Evolutionary conservation across 2,329 filamentous ascomycete species (phyloP).

Genomic region (Thielaviopsis ethacetica): DNA sequence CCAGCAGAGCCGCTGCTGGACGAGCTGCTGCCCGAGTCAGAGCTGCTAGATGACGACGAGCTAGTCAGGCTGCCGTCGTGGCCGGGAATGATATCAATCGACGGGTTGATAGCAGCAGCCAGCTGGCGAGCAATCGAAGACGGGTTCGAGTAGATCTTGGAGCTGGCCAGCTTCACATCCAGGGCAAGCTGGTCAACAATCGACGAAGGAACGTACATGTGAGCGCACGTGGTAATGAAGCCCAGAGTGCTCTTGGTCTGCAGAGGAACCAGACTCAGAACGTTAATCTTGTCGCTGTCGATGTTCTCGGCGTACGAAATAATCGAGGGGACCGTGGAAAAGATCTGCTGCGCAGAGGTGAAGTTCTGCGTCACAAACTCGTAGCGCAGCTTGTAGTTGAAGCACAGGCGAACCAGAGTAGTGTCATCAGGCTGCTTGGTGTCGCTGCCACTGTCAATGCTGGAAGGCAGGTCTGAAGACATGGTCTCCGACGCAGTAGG

Average conservation of each 20-base stretch:
- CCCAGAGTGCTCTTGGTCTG: slow-evolving; percentile 53
- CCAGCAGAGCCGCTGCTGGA: not conserved
- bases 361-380: slow-evolving; percentile 58
- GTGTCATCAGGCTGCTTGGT: slow-evolving; percentile 45
- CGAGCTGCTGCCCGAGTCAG: not conserved
- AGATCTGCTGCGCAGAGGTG: slow-evolving; percentile 69
- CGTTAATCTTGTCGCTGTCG: slow-evolving; percentile 35
- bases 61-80: slow-evolving; percentile 25
- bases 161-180: slow-evolving; percentile 54
- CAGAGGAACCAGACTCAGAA: slow-evolving; percentile 59
- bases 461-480: slow-evolving; percentile 52
- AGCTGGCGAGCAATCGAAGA: slow-evolving; percentile 51
- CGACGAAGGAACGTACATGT: slow-evolving; percentile 53
- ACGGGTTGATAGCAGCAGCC: slow-evolving; percentile 67
- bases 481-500: slow-evolving; percentile 30
- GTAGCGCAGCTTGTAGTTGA: slow-evolving; percentile 69
- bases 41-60: slow-evolving; percentile 21
- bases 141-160: slow-evolving; percentile 57
- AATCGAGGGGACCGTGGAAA: slow-evolving; percentile 57
- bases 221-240: slow-evolving; percentile 64
- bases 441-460: slow-evolving; percentile 51
- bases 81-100: slow-evolving; percentile 49
- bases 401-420: slow-evolving; percentile 68
- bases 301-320: slow-evolving; percentile 50
- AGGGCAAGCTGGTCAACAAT: slow-evolving; percentile 51